A percentile compares a stretch with the other conserved stretches of the same genome.
These are phyloP conservation scores for Chalciporus chontae DNA, from an alignment of 768 basidiomycete genomes.

Conservation along the genomic window DNA sequence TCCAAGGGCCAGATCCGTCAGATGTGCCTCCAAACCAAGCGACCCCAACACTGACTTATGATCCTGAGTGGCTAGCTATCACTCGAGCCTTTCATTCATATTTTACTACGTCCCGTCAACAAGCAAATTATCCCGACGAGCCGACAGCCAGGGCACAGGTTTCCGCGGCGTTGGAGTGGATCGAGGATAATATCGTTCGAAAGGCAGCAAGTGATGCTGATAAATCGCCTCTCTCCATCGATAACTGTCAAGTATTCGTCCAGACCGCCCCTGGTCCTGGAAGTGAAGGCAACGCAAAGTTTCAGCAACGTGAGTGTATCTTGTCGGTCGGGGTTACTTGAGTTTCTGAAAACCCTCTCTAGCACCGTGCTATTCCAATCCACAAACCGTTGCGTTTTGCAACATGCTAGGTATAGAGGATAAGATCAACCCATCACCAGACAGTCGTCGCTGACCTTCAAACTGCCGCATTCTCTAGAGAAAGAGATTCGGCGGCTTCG, in stretches of 20 bases:
- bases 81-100: slow-evolving; percentile 80
- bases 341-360: background rate
- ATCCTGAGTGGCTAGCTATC: slow-evolving; percentile 94
- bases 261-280: slow-evolving; percentile 59
- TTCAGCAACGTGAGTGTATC: slow-evolving; percentile 35
- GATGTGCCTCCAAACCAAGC: slow-evolving; percentile 6
- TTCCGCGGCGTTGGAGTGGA: slow-evolving; percentile 60
- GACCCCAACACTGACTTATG: slow-evolving; percentile 55
- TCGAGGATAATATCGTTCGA: slow-evolving; percentile 50
- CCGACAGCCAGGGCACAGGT: slow-evolving; percentile 52
- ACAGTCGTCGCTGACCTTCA: background rate
- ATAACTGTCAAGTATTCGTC: slow-evolving; percentile 62
- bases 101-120: slow-evolving; percentile 53
- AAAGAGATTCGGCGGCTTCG: background rate
- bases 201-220: slow-evolving; percentile 1
- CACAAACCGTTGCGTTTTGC: slow-evolving; percentile 87
- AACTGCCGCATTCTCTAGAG: no score
- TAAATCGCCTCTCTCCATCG: slow-evolving; percentile 32
- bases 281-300: slow-evolving; percentile 37
- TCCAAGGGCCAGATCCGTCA: slow-evolving; percentile 33
- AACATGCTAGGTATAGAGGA: slow-evolving; percentile 75
- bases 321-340: background rate
- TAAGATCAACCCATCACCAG: slow-evolving; percentile 45
- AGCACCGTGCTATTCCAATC: slow-evolving; percentile 82
- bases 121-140: slow-evolving; percentile 56